Conservation (phyloP, 2,329 filamentous ascomycete genomes). For the Claviceps sp. region DNA sequence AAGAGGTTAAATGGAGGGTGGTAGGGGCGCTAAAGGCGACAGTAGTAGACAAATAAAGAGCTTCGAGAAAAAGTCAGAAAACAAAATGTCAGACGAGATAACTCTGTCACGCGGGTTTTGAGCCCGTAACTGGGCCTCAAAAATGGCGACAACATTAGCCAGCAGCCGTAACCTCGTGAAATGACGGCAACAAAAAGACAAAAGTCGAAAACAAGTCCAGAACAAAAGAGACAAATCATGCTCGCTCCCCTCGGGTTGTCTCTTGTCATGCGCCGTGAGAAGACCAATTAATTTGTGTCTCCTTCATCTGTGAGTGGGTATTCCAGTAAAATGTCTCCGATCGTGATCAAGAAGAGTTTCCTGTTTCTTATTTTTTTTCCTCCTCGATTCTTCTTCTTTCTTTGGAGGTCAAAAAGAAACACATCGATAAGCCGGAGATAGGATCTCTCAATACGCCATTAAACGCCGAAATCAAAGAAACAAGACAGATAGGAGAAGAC, state of each 20-base stretch:
- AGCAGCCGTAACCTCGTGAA: slow-evolving; percentile 21
- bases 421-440: background rate
- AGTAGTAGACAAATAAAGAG: background rate
- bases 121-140: background rate
- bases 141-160: slow-evolving; percentile 21
- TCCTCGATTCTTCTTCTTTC: background rate
- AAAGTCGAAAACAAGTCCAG: slow-evolving; percentile 6
- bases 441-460: background rate
- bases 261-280: background rate
- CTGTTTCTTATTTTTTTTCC: background rate
- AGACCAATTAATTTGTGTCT: background rate
- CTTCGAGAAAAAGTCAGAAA: background rate
- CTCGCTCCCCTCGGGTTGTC: background rate
- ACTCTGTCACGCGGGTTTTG: background rate
- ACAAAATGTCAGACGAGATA: slow-evolving; percentile 6
- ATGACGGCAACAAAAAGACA: slow-evolving; percentile 9
- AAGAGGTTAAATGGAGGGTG: too few species aligned
- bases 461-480: background rate
- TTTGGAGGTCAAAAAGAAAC: background rate
- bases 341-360: background rate
- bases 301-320: background rate
- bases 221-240: slow-evolving; percentile 3
- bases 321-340: background rate
- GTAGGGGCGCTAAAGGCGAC: background rate
- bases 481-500: background rate